Percentiles rank a stretch among this genome's conserved stretches.
Conservation (phyloP, 306 rosid genomes). For the Astragalus membranaceus region DNA sequence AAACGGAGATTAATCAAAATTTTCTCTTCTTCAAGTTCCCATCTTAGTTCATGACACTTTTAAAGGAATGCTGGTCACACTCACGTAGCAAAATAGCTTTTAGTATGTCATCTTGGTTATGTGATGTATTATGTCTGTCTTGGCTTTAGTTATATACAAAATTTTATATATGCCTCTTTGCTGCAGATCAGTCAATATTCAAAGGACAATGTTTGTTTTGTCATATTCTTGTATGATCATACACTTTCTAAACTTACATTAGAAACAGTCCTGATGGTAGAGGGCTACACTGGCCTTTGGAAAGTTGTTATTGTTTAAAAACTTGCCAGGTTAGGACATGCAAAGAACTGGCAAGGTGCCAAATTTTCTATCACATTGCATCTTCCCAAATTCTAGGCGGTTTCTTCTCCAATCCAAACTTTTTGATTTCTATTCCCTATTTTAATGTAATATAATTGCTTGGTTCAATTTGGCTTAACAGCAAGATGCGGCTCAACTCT, state of each 20-base stretch:
- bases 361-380: conserved; percentile 81
- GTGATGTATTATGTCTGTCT: too few relatives aligned
- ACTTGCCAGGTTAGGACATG: conserved; percentile 80
- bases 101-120: too few relatives aligned
- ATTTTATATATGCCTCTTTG: conserved; percentile 23
- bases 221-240: conserved; percentile 80
- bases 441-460: conserved; percentile 28
- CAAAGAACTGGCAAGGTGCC: conserved; percentile 99
- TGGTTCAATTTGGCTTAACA: conserved; percentile 84
- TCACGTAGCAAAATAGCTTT: too few relatives aligned
- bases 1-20: too few relatives aligned
- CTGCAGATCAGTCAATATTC: conserved; percentile 84
- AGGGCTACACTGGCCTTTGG: conserved; percentile 82
- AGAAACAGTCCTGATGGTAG: conserved; percentile 55
- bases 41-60: too few relatives aligned
- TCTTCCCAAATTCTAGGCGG: conserved; percentile 82
- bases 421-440: conserved; percentile 6
- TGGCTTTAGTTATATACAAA: neutral
- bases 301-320: conserved; percentile 62
- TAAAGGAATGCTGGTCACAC: too few relatives aligned
- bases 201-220: conserved; percentile 77
- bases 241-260: conserved; percentile 54
- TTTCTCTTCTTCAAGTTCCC: too few relatives aligned
- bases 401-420: conserved; percentile 12
- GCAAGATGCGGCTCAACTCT: conserved; percentile 82